A percentile compares a stretch with the other conserved stretches of the same genome.
Evolutionary conservation across 2,329 filamentous ascomycete species (phyloP).

Genomic region (Neonectria punicea): DNA sequence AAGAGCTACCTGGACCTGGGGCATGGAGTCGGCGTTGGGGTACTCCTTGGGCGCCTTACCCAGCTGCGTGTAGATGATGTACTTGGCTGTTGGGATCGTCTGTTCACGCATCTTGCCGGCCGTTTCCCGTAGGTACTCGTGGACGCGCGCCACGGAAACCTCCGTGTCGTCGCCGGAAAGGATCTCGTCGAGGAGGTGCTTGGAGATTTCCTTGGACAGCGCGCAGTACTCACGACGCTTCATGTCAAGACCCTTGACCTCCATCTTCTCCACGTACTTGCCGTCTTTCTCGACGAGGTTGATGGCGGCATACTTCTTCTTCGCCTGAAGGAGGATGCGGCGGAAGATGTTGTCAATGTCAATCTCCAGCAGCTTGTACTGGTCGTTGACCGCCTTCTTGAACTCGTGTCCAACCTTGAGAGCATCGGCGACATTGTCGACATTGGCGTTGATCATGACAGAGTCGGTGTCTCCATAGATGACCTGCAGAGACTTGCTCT

Average conservation of each 20-base stretch:
- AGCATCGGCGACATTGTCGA: conserved; percentile 90
- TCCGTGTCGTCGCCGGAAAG: conserved; percentile 94
- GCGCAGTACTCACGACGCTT: conserved; percentile 96
- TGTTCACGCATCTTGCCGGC: conserved; percentile 86
- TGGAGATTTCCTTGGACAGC: conserved; percentile 93
- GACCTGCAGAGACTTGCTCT: conserved; percentile 89
- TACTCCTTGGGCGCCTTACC: conserved; percentile 95
- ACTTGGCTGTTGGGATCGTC: conserved; percentile 81
- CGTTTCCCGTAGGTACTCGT: conserved; percentile 91
- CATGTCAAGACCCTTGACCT: conserved; percentile 99
- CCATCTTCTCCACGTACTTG: conserved; percentile 92
- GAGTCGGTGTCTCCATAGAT: conserved; percentile 99
- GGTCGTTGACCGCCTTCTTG: conserved; percentile 93
- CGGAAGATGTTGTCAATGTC: conserved; percentile 98
- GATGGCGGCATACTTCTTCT: conserved; percentile 99
- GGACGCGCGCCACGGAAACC: conserved; percentile 86
- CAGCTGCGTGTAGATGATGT: conserved; percentile 97
- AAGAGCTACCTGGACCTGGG: conserved; percentile 94
- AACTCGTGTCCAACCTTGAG: conserved; percentile 93
- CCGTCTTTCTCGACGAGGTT: conserved; percentile 91
- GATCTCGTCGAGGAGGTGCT: conserved; percentile 90
- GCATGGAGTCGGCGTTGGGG: conserved; percentile 94
- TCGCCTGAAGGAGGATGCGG: conserved; percentile 91
- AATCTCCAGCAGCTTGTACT: conserved; percentile 92
- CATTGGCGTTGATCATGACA: conserved; percentile 99